Evolutionary conservation across 176 grass and related monocot genomes (phyloP).

Genomic region (Oryza meyeriana): DNA sequence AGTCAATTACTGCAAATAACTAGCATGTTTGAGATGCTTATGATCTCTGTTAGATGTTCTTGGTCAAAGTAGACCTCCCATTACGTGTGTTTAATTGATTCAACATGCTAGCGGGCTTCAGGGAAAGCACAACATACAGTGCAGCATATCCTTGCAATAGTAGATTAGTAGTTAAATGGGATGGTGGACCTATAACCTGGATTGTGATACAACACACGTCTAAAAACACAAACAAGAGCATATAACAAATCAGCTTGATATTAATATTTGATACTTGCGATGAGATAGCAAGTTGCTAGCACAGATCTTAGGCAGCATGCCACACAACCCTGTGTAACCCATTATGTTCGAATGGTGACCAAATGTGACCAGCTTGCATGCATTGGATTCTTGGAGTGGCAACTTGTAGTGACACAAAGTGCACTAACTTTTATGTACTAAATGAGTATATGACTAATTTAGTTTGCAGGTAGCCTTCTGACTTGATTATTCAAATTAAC

Average conservation of each 20-base stretch:
- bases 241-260: background rate
- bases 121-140: background rate
- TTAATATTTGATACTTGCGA: background rate
- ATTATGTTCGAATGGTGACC: background rate
- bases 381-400: background rate
- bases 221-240: background rate
- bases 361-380: background rate
- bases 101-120: background rate
- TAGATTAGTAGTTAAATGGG: background rate
- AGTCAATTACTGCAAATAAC: background rate
- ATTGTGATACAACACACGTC: slow-evolving; percentile 12
- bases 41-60: background rate
- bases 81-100: background rate
- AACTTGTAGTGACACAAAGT: background rate
- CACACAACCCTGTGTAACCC: background rate
- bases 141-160: background rate
- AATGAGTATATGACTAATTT: background rate
- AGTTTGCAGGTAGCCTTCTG: background rate
- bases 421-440: background rate
- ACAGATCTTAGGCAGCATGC: background rate
- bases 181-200: background rate
- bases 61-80: background rate
- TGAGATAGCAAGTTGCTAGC: background rate
- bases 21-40: background rate
- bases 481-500: background rate